Evolutionary conservation across 495 filamentous ascomycete genomes (phyloP).

Genomic region (Glonium stellatum): DNA sequence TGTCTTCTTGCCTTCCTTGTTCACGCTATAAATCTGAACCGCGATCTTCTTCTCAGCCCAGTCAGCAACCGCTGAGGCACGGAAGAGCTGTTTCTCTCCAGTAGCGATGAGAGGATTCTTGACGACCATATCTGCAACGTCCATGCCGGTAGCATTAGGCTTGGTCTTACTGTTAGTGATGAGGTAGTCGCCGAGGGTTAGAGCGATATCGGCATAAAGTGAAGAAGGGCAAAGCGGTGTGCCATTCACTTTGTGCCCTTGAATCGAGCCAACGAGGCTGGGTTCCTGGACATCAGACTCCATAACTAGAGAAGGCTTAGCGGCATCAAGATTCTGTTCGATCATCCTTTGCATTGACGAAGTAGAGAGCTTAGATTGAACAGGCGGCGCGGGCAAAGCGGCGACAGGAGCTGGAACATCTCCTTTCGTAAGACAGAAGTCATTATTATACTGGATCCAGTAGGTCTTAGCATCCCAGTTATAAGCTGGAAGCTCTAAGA

Average conservation of each 20-base stretch:
- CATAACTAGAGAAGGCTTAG: slow-evolving; percentile 46
- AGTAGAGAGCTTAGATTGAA: slow-evolving; percentile 31
- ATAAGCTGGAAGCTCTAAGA: slow-evolving; percentile 66
- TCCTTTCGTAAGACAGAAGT: not conserved
- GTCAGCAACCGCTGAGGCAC: slow-evolving; percentile 37
- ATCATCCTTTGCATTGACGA: slow-evolving; percentile 39
- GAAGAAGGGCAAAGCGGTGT: slow-evolving; percentile 47
- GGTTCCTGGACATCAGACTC: slow-evolving; percentile 61
- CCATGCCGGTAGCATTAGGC: slow-evolving; percentile 1
- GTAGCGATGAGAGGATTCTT: not conserved
- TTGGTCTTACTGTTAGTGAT: slow-evolving; percentile 48
- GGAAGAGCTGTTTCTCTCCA: not conserved
- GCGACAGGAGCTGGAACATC: not conserved
- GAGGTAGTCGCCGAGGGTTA: slow-evolving; percentile 64
- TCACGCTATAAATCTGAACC: slow-evolving; percentile 13
- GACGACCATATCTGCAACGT: slow-evolving; percentile 17
- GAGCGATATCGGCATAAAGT: slow-evolving; percentile 70
- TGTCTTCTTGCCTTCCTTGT: slow-evolving; percentile 42
- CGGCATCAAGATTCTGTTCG: slow-evolving; percentile 47
- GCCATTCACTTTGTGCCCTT: slow-evolving; percentile 70
- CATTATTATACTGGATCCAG: slow-evolving; percentile 37
- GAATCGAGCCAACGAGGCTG: slow-evolving; percentile 53
- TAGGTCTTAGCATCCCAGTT: slow-evolving; percentile 75
- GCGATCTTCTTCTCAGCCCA: not conserved
- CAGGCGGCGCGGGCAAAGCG: slow-evolving; percentile 16